Evolutionary conservation across 164 flowering plant genomes (phyloP), one percentile per base, ranked within the genome.

Genomic region (Brasenia schreberi): DNA sequence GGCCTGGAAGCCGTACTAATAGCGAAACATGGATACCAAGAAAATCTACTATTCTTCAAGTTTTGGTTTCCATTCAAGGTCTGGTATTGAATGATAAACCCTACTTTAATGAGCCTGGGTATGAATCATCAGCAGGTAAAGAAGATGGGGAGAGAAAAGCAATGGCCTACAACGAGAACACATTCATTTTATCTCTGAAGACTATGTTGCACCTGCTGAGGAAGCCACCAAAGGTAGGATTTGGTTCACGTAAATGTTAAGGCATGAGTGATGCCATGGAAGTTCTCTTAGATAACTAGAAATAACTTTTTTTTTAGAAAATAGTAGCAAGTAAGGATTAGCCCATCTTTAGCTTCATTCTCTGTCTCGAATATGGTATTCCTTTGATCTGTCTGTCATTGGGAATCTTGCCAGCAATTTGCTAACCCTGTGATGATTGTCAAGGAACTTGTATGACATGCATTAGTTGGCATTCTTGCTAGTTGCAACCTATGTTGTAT

Each of bases 41-140:
- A 7, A 59, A 58, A 9, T 93, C 98, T 18, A 88, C 90, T 27
- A 83, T 85, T 78, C 78, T 93, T 10, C 97, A 93, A 77, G 90
- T 93, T 73, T 72, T 93, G 65, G 85, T 93, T 39, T 93, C 98
- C 4, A 83, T 93, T 68, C 98, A 93, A 76, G 98, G 85, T 14
- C 72, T 93, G 66, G 84, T 93, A 73, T 75, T 93, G 69, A 93
- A 90, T 81, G 79, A 79, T n/a, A 82, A 87, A 65, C 97, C 98
- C 60, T 91, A 43, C 66, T 93, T 82, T 63, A 90, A 93, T 73
- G 98, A 90, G 75, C 96, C 98, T 62, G 96, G 92, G 44, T 84
- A 72, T 73, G 90, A 66, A 63, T 5, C 18, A 7, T 17, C 16
- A 68, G 73, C 65, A 61, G 92, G 89, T 11, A 43, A 78, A 0